These are phyloP conservation scores for Tilletia walkeri DNA, from an alignment of 1,284 basidiomycete genomes.

Conservation along the genomic window DNA sequence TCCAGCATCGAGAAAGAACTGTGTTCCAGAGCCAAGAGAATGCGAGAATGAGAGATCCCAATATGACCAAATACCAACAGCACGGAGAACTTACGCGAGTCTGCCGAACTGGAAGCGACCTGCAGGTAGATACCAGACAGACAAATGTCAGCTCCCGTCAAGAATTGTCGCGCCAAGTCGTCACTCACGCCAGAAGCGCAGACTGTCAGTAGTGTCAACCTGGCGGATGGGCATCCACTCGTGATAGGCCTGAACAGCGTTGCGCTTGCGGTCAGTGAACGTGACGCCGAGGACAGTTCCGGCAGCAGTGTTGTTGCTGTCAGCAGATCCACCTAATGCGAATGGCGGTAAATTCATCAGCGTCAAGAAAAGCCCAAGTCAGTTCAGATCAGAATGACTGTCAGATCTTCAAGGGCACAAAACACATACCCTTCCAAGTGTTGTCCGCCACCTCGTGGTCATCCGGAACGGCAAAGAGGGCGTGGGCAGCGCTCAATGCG, in stretches of 20 bases:
- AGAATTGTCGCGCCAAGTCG: constrained; percentile 57
- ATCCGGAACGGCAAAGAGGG: constrained; percentile 57
- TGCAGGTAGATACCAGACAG: not conserved
- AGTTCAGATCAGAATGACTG: too few species aligned
- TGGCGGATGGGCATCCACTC: constrained; percentile 72
- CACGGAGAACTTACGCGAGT: constrained; percentile 21
- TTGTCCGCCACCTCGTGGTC: constrained; percentile 69
- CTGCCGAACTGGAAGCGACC: constrained; percentile 52
- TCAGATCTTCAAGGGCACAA: too few species aligned
- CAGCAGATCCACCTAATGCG: constrained; percentile 60
- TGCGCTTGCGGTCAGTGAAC: constrained; percentile 67
- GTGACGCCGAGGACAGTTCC: constrained; percentile 54
- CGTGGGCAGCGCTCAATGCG: constrained; percentile 24
- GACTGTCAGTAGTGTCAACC: constrained; percentile 65
- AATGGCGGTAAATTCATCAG: too few species aligned
- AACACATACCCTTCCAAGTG: constrained; percentile 61
- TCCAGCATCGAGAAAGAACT: constrained; percentile 60
- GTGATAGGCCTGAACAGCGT: constrained; percentile 67
- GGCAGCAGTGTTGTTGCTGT: constrained; percentile 65
- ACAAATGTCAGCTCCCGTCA: too few species aligned
- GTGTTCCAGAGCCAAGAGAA: not conserved
- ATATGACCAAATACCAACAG: not conserved
- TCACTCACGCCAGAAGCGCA: constrained; percentile 66
- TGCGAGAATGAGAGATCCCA: not conserved
- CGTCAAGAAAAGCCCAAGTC: too few species aligned